Percentiles rank a stretch among this genome's conserved stretches.
Evolutionary conservation across 305 asterid species (phyloP).

Genomic region (Solanum chacoense): DNA sequence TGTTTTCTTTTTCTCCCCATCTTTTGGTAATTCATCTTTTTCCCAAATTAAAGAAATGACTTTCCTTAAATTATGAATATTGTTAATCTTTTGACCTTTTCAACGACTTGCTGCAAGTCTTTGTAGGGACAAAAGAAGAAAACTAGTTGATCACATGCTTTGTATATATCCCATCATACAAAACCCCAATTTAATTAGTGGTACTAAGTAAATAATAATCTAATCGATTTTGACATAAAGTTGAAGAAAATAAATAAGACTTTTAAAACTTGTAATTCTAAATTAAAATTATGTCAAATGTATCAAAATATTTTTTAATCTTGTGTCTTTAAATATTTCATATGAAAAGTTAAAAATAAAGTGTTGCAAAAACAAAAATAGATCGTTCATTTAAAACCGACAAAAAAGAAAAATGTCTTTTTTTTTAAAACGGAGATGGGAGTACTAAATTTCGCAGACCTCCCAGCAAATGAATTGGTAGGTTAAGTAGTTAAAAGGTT

Average conservation of each 20-base stretch:
- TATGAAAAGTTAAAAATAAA: background rate
- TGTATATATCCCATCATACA: background rate
- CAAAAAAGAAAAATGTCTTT: rapidly evolving
- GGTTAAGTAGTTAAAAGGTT: background rate
- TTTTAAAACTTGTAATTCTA: too few relatives aligned
- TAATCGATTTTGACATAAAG: too few relatives aligned
- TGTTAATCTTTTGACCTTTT: background rate
- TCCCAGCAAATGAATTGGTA: background rate
- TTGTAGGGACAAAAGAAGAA: conserved; percentile 3
- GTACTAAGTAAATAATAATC: background rate
- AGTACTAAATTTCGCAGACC: background rate
- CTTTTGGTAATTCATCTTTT: background rate
- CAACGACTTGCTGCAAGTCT: background rate
- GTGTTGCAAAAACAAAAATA: too few relatives aligned
- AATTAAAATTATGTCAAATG: too few relatives aligned
- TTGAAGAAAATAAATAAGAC: too few relatives aligned
- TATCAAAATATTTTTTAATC: too few relatives aligned
- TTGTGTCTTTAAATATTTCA: background rate
- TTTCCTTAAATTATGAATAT: background rate
- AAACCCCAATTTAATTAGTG: background rate
- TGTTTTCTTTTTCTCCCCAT: background rate
- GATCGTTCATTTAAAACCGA: too few relatives aligned
- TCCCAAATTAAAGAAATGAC: background rate
- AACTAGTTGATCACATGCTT: background rate
- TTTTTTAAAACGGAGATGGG: background rate